phyloP scores from a whole-genome alignment of 2,329 filamentous ascomycete species.

The Epichloe coenophiala region DNA sequence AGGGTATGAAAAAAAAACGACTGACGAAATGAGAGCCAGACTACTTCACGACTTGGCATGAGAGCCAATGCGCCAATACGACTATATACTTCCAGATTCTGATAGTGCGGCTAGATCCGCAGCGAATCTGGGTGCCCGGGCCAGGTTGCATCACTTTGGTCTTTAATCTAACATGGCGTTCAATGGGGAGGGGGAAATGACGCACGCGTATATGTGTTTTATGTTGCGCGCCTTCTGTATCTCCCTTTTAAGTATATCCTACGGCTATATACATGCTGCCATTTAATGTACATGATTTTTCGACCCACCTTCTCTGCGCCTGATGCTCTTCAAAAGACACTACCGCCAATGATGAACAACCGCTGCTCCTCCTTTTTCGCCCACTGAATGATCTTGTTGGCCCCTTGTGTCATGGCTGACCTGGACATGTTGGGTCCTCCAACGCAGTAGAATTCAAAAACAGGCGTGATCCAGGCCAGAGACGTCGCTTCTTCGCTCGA shows the following conservation, averaged over 20 bases:
- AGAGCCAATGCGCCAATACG: background rate
- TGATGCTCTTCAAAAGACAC: constrained; percentile 46
- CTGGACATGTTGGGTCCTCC: constrained; percentile 59
- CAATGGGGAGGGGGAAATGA: background rate
- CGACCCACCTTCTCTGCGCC: background rate
- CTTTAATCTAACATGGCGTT: background rate
- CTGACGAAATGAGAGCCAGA: background rate
- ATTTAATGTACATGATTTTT: background rate
- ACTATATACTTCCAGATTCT: background rate
- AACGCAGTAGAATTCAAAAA: constrained; percentile 94
- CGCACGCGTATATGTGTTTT: background rate
- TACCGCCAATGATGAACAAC: constrained; percentile 94
- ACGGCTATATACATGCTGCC: background rate
- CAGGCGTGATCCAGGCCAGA: constrained; percentile 79
- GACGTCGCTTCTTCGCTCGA: constrained; percentile 63
- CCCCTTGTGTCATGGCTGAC: constrained; percentile 63
- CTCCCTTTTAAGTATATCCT: background rate
- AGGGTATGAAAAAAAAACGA: background rate
- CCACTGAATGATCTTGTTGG: constrained; percentile 85
- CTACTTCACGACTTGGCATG: background rate
- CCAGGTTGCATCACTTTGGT: background rate
- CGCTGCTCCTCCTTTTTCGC: constrained; percentile 83
- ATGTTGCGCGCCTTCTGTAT: background rate
- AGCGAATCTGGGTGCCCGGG: background rate
- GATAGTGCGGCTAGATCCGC: background rate